Base-by-base conservation (phyloP, 768 basidiomycete species). In the Cubamyces lactineus region DNA sequence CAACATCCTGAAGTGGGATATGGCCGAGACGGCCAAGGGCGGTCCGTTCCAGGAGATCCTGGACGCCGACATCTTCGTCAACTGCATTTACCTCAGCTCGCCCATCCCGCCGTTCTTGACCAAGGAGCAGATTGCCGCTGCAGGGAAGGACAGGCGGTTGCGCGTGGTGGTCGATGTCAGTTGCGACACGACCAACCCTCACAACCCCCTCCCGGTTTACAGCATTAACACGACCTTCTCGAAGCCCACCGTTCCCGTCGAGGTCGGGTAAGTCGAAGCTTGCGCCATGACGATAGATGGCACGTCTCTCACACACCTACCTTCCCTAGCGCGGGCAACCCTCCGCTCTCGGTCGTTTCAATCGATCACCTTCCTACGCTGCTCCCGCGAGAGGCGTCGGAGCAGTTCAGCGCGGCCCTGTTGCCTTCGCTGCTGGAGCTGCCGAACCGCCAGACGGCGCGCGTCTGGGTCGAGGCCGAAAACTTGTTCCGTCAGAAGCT, bases 101-200 rank as follows among this genome's bases (percentile, higher is more conserved):
- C 73, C 80, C 62, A 94, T 96, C 57, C 93, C 94, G 0, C 78
- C 87, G n/a, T 98, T 98, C 75, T 62, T 97, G 50, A 87, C 87
- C 4, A 73, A 77, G 26, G 85, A 90, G 45, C 84, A 85, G 61
- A 89, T 97, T 65, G 75, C 75, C n/a, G 80, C 81, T 21, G 92
- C 91, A 13, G 94, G 95, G 24, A 75, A 78, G 57, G 68, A 76
- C 17, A 82, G 97, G 62, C 80, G 82, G 59, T 76, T 99, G 62
- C 80, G 85, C 23, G 87, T 96, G 28, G 86, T 98, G 49, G 97
- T 98, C 24, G 97, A 99, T 69, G 97, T 99, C 69, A 96, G 94
- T 73, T 99, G 97, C 79, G 97, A 99, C 75, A 98, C 96, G 23
- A 98, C 95, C 56, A 99, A 99, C 75, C 96, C 97, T 16, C 90